phyloP scores from a whole-genome alignment of 2,329 filamentous ascomycete genomes.

The Golovinomyces cichoracearum region DNA sequence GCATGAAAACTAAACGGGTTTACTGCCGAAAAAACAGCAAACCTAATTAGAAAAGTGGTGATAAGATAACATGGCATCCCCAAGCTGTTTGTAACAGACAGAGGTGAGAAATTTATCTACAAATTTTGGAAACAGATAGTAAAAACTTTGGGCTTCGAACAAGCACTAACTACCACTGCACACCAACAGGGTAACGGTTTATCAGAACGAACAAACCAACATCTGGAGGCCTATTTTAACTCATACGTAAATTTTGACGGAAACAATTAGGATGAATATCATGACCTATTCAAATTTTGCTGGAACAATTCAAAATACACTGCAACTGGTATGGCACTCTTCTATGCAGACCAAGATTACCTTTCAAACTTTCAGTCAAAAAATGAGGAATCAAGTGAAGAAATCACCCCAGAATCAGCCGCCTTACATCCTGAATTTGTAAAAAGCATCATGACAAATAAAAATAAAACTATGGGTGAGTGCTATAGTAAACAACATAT shows the following conservation, averaged over 20 bases:
- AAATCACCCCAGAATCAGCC: background rate
- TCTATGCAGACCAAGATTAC: background rate
- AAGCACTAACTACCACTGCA: background rate
- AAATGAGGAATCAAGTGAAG: background rate
- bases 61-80: background rate
- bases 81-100: background rate
- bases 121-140: background rate
- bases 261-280: slow-evolving; percentile 2
- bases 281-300: background rate
- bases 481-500: background rate
- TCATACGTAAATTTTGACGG: slow-evolving; percentile 3
- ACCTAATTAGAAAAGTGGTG: background rate
- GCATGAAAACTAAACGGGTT: background rate
- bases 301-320: background rate
- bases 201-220: slow-evolving; percentile 2
- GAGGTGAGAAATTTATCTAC: background rate
- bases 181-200: background rate
- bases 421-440: background rate
- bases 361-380: background rate
- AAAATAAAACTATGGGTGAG: background rate
- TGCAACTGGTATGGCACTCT: background rate
- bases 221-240: slow-evolving; percentile 1
- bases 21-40: background rate
- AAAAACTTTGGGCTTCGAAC: background rate
- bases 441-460: background rate